Evolutionary conservation across 352 stramenopile species (phyloP), one percentile per base, ranked within the genome.

Genomic region (Blastocystis sp.): DNA sequence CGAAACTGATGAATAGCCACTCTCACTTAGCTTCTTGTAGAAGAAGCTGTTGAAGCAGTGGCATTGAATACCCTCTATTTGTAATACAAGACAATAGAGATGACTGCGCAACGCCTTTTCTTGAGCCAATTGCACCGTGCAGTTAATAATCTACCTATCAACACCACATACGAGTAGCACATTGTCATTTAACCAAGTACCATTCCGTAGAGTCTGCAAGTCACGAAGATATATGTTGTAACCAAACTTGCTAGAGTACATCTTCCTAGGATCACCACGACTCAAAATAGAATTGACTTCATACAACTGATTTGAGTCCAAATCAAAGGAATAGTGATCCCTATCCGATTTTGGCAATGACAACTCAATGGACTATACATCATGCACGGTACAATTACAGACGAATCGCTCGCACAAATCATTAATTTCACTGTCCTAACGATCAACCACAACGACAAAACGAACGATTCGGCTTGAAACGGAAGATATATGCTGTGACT

Each of bases 41-140:
- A 91, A 91, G 79, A 91, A 90, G 21, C 82, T 89, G 17, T 74
- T 89, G 68, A 91, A 91, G 48, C 87, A 80, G 63, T 91, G 89
- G 3, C 64, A 71, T n/a, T 71, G 11, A 40, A n/a, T 71, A 21
- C n/a, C 64, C 14, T 38, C 60, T 45, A 17, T 19, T 19, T 21
- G 54, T 68, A 4, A 57, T 57, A 7, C 6, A 57, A 17, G 6
- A 17, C 6, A 57, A 57, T 7, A 57, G 48, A 7, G 48, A 7
- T 7, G 17, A 62, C 38, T 24, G 17, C 28, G 28, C 14, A n/a
- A 11, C 42, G 74, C 74, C 34, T 61, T 59, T 28, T 84, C 74
- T 11, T 70, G 17, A 10, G 74, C 74, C 14, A 84, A 42, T 14
- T 84, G 54, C 19, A 69, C 57, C 17, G 38, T 59, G 10, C 48